Evolutionary conservation across 495 filamentous ascomycete genomes (phyloP).

Genomic region (Penicillium longicatenatum): DNA sequence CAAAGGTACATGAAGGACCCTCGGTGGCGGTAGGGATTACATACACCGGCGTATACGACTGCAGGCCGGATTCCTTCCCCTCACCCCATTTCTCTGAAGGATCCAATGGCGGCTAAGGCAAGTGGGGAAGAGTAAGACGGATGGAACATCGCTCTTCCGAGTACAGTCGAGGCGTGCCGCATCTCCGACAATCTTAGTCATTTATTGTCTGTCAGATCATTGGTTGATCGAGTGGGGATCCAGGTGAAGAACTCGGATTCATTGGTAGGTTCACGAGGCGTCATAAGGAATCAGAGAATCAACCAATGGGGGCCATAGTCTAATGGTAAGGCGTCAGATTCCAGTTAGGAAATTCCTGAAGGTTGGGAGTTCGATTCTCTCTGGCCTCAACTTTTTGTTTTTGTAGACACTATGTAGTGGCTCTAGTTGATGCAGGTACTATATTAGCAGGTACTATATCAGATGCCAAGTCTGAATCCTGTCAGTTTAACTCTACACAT

Average conservation of each 20-base stretch:
- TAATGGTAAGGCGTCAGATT: not conserved
- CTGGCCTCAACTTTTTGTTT: not conserved
- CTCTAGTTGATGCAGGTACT: too few relatives aligned
- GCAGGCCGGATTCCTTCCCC: conserved; percentile 3
- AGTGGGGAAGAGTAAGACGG: not conserved
- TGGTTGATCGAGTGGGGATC: not conserved
- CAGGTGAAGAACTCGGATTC: not conserved
- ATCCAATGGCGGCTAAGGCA: not conserved
- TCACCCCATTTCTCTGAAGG: not conserved
- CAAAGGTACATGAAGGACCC: not conserved
- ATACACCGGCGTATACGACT: not conserved
- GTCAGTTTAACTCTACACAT: too few relatives aligned
- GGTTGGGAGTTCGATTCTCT: not conserved
- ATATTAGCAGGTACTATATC: too few relatives aligned
- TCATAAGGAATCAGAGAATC: not conserved
- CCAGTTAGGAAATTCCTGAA: not conserved
- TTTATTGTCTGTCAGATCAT: not conserved
- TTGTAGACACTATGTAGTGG: not conserved
- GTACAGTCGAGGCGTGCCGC: not conserved
- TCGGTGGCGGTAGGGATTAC: not conserved
- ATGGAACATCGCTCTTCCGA: not conserved
- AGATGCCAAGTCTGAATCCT: too few relatives aligned
- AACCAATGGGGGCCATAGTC: not conserved
- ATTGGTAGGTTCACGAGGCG: not conserved
- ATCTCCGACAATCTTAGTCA: not conserved